Evolutionary conservation across 2,329 filamentous ascomycete species (phyloP).

Genomic region (Cladorrhinum sp.): DNA sequence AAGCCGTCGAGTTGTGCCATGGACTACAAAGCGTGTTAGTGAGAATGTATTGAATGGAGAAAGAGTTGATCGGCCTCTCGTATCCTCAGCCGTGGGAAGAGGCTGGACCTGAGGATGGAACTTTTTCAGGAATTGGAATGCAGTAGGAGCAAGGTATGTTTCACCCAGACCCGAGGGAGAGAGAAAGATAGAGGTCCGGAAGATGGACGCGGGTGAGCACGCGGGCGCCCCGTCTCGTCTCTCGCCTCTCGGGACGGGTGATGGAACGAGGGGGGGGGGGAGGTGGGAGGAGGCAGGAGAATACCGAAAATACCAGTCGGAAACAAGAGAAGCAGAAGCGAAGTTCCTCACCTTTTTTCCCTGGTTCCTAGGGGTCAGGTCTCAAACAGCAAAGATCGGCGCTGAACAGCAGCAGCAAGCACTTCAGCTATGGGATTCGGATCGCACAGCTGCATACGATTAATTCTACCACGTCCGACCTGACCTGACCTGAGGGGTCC

Average conservation of each 20-base stretch:
- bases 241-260: background rate
- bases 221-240: background rate
- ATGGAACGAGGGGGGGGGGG: background rate
- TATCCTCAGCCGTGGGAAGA: background rate
- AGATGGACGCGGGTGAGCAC: background rate
- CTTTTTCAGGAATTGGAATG: background rate
- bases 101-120: background rate
- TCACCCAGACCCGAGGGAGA: background rate
- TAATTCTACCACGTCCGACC: background rate
- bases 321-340: conserved; percentile 1
- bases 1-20: conserved; percentile 27
- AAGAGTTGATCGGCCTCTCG: background rate
- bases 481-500: background rate
- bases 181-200: background rate
- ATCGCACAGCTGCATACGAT: background rate
- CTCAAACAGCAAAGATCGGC: conserved; percentile 5
- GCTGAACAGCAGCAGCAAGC: background rate
- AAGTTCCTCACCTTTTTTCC: background rate
- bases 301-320: conserved; percentile 7
- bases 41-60: conserved; percentile 1
- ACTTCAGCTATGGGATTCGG: background rate
- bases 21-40: conserved; percentile 21
- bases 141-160: background rate
- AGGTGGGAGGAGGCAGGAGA: background rate
- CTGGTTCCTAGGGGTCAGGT: background rate